These are phyloP conservation scores for Microdochium bolleyi DNA, from an alignment of 2,329 filamentous ascomycete species.

Conservation along the genomic window DNA sequence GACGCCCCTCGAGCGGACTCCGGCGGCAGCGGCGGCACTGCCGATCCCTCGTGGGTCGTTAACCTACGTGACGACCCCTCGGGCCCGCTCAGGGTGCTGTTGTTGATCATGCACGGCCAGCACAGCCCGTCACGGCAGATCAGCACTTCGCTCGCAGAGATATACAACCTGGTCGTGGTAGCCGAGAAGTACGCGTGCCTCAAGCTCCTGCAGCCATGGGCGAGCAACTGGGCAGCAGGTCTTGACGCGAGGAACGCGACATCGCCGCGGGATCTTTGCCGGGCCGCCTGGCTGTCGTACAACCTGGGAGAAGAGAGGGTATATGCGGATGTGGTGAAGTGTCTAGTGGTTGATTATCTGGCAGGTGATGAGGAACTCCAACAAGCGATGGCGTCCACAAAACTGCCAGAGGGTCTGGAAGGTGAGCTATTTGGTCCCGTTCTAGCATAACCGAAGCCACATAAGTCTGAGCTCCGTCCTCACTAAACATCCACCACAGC, in stretches of 20 bases:
- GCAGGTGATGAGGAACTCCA: background rate
- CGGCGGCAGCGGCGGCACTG: background rate
- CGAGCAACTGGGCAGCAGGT: background rate
- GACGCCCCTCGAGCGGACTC: too few species aligned
- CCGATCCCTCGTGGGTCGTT: background rate
- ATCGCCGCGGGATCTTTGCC: background rate
- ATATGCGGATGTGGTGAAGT: background rate
- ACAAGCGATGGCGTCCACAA: background rate
- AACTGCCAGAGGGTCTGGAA: background rate
- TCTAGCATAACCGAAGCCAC: too few species aligned
- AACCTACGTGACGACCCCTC: background rate
- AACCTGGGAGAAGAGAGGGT: background rate
- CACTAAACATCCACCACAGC: background rate
- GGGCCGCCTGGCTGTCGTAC: background rate
- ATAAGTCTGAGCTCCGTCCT: too few species aligned
- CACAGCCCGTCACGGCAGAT: too few species aligned
- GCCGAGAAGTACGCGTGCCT: background rate
- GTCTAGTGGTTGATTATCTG: background rate
- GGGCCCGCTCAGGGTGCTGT: background rate
- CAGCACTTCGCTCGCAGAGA: background rate
- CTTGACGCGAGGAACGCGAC: background rate
- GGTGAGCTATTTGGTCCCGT: too few species aligned
- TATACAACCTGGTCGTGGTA: background rate
- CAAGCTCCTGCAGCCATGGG: background rate
- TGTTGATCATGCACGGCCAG: background rate